Evolutionary conservation across 768 basidiomycete species (phyloP).

Genomic region (Trametes meyenii): DNA sequence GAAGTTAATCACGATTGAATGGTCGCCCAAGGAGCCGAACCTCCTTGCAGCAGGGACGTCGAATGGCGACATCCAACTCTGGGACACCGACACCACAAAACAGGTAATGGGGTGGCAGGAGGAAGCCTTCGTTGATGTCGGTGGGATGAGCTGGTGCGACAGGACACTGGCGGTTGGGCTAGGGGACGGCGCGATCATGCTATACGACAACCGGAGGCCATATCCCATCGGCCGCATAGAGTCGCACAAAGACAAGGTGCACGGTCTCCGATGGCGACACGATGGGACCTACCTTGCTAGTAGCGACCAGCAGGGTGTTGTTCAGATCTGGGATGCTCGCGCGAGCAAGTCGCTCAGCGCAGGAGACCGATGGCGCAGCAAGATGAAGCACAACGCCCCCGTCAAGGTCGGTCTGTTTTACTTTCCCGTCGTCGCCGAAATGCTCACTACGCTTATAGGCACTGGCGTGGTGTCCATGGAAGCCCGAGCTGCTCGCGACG

Average conservation of each 20-base stretch:
- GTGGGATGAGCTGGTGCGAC: slow-evolving; percentile 45
- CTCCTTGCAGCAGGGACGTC: slow-evolving; percentile 56
- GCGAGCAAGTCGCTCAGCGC: slow-evolving; percentile 36
- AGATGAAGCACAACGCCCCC: slow-evolving; percentile 46
- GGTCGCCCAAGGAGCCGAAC: slow-evolving; percentile 47
- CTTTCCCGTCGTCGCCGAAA: background rate
- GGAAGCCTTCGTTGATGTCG: slow-evolving; percentile 30
- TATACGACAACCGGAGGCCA: slow-evolving; percentile 41
- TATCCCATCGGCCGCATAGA: slow-evolving; percentile 33
- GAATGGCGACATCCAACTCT: slow-evolving; percentile 53
- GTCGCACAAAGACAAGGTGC: slow-evolving; percentile 39
- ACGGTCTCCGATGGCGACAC: slow-evolving; percentile 45
- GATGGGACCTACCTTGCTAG: slow-evolving; percentile 45
- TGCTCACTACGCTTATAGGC: slow-evolving; percentile 44
- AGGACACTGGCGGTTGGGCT: slow-evolving; percentile 43
- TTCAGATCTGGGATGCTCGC: slow-evolving; percentile 49
- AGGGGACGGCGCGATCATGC: slow-evolving; percentile 40
- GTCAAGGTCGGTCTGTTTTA: slow-evolving; percentile 41
- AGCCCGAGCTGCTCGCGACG: slow-evolving; percentile 64
- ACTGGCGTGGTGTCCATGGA: slow-evolving; percentile 77
- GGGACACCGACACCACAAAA: slow-evolving; percentile 46
- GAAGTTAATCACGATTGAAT: slow-evolving; percentile 51
- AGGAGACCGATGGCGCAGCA: slow-evolving; percentile 38
- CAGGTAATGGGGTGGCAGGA: slow-evolving; percentile 33
- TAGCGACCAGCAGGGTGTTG: slow-evolving; percentile 43